A percentile compares a stretch with the other conserved stretches of the same genome.
Evolutionary conservation across 805 yeast genomes (phyloP).

Genomic region (Candida glaebosa): DNA sequence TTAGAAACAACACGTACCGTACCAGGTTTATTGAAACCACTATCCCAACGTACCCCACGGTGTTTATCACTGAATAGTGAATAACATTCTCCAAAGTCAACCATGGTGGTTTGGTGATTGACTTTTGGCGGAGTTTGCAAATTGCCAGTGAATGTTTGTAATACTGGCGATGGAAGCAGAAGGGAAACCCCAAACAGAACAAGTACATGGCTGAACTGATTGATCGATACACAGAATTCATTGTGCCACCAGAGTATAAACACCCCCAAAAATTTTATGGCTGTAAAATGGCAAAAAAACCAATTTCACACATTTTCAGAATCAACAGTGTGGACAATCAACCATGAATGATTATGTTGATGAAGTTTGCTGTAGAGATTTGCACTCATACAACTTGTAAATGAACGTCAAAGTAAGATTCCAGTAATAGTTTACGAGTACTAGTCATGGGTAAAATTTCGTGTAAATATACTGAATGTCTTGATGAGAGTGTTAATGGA

Average conservation of each 20-base stretch:
- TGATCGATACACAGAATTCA: background rate
- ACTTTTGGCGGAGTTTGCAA: background rate
- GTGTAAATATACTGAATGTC: too few species aligned
- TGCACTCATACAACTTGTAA: too few species aligned
- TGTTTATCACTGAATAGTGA: background rate
- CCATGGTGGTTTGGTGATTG: background rate
- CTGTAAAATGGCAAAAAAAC: background rate
- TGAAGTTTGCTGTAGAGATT: too few species aligned
- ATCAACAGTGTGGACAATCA: too few species aligned
- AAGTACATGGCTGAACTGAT: background rate
- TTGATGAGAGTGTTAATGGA: too few species aligned
- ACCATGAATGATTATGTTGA: too few species aligned
- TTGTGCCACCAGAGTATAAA: constrained; percentile 10
- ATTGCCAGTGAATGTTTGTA: background rate
- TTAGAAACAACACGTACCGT: background rate
- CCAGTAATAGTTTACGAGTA: too few species aligned
- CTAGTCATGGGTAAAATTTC: too few species aligned
- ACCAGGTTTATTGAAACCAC: background rate
- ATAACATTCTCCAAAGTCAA: background rate
- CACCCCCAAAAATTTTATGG: constrained; percentile 3
- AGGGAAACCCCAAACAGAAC: constrained; percentile 3
- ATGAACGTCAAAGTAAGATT: too few species aligned
- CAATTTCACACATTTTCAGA: background rate
- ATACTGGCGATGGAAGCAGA: background rate
- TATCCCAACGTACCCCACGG: constrained; percentile 1